Evolutionary conservation across 352 stramenopile genomes (phyloP), one percentile per base, ranked within the genome.

Genomic region (Phytopythium litorale): DNA sequence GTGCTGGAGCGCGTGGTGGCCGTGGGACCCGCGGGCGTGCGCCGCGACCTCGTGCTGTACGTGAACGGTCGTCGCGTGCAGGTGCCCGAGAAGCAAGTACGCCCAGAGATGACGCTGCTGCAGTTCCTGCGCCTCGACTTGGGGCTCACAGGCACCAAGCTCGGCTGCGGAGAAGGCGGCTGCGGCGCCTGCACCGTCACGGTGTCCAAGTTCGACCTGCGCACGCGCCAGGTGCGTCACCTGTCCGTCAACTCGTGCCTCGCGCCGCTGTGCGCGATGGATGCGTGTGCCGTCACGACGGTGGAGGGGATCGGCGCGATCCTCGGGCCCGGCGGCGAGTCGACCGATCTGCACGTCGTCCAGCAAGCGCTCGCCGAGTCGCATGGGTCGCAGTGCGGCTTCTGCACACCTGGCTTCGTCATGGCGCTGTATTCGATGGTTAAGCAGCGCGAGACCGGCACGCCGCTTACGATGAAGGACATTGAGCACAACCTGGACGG

Each of bases 131-230:
- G 88, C 63, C 73, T 76, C 18, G 81, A 84, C 35, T 56, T 89
- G 53, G 61, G 78, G 4, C 79, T 94, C 63, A 91, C 84, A 21
- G 87, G 85, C 58, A 94, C 87, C 3, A 97, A 96, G 61, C 76
- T 96, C 21, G 94, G 93, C 62, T 99, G 97, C 60, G 92, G 90
- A 2, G 96, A 99, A 66, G 97, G 97, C 40, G 97, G 97, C 37
- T 99, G 97, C 62, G 97, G 97, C 43, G 97, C 97, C 16, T 99
- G 97, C 67, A 99, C 92, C 8, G 95, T 99, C 50, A 97, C 98
- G 76, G 72, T 98, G 12, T 92, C 86, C 42, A 78, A 77, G 50
- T 86, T 82, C 45, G 77, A 92, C 62, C 61, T 76, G 9, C 56
- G 66, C 30, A 59, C 69, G 0, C 65, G 78, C 11, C 64, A 68